These are phyloP conservation scores for Aristolochia contorta DNA, from an alignment of 164 flowering plant genomes.

Conservation along the genomic window DNA sequence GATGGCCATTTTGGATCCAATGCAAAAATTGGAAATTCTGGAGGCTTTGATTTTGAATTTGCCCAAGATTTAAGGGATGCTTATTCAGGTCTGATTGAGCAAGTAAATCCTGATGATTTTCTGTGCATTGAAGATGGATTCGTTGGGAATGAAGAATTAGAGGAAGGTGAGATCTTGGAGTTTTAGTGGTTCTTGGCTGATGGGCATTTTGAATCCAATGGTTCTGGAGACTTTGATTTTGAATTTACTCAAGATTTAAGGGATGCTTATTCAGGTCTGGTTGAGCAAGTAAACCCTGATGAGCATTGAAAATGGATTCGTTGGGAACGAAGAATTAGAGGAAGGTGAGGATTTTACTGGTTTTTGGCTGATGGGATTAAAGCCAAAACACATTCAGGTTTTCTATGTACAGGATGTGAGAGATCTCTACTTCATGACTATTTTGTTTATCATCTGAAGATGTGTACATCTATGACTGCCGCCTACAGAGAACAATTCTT, in stretches of 20 bases:
- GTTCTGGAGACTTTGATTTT: constrained; percentile 22
- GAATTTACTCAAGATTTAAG: constrained; percentile 51
- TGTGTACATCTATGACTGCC: too few species aligned
- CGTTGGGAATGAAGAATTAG: constrained; percentile 37
- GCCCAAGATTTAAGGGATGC: constrained; percentile 51
- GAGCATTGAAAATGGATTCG: constrained; percentile 39
- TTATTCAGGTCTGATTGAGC: constrained; percentile 39
- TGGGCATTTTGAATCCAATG: constrained; percentile 2
- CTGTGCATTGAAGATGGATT: constrained; percentile 42
- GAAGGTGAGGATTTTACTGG: constrained; percentile 43
- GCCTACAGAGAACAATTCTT: too few species aligned
- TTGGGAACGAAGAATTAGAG: constrained; percentile 43
- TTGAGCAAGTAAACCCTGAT: constrained; percentile 45
- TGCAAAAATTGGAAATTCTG: constrained; percentile 8
- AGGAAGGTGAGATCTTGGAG: constrained; percentile 63
- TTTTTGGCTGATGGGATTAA: too few species aligned
- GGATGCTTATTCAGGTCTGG: constrained; percentile 44
- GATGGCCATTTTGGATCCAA: constrained; percentile 4
- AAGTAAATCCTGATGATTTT: constrained; percentile 53
- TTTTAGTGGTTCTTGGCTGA: not conserved
- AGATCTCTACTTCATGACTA: too few species aligned
- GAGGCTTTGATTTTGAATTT: constrained; percentile 34
- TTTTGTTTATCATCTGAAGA: too few species aligned
- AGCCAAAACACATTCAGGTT: too few species aligned
- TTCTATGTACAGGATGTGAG: too few species aligned